Evolutionary conservation across 2,329 filamentous ascomycete genomes (phyloP), one percentile per base, ranked within the genome.

Genomic region (Claviceps sp.): DNA sequence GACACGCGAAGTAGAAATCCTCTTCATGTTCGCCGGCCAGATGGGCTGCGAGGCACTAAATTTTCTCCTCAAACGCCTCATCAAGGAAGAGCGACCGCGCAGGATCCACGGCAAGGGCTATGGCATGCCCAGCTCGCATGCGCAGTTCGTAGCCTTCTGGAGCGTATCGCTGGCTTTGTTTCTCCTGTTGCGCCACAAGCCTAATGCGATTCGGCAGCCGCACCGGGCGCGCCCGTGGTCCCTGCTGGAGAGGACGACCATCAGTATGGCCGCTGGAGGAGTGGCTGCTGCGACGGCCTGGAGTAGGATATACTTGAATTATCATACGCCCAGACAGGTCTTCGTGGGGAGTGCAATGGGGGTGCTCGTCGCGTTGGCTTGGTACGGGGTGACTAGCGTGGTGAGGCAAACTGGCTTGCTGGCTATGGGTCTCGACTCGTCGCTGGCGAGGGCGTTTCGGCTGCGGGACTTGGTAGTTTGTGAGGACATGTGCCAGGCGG

Each of bases 71-170:
- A 98, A 98, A 74, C 80, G 93, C 26, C 74, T 88, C 56, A 91
- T 98, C 66, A 93, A 91, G 64, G 88, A 97, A 68, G 88, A 95
- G 67, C 79, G 93, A 48, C 93, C 93, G 29, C 79, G 76, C 56
- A 85, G 85, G 80, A 84, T 74, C 76, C 82, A 90, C 62, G 90
- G 88, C 52, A 95, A 95, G 67, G 93, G 93, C 57, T 98, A 98
- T 64, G 94, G 93, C 60, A 98, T 98, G 94, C 93, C 93, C 50
- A 77, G 73, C 45, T 96, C 90, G 39, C 93, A 98, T 70, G 86
- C 93, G 8, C 93, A 98, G 71, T 98, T 96, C 66, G 86, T 91
- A 55, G 79, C 85, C 52, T 98, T 88, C 73, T 97, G 95, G 77
- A 85, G 88, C 53, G 71, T 95, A 52, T 93, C 86, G 55, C 71